Evolutionary conservation across 352 stramenopile species (phyloP).

Genomic region (Globisporangium polare): DNA sequence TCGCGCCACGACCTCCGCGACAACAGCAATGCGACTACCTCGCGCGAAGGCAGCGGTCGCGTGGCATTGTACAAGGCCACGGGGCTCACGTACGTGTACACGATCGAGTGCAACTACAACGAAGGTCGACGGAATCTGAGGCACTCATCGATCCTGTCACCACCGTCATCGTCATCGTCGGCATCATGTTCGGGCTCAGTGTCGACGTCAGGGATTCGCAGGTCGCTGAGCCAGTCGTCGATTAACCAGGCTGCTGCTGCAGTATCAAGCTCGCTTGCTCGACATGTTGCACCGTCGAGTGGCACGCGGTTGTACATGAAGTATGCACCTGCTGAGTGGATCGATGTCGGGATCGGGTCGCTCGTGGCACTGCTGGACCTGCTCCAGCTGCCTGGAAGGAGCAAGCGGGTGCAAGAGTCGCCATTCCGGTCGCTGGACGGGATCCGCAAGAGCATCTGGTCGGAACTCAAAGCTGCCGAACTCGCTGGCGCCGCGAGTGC

Average conservation of each 20-base stretch:
- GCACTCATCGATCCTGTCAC: constrained; percentile 17
- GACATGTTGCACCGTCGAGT: constrained; percentile 11
- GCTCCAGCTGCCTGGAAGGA: constrained; percentile 37
- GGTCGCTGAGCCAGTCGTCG: constrained; percentile 9
- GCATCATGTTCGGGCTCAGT: neutral
- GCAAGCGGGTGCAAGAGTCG: constrained; percentile 28
- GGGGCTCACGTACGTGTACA: constrained; percentile 81
- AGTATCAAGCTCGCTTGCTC: constrained; percentile 17
- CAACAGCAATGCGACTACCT: constrained; percentile 51
- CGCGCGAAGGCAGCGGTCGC: constrained; percentile 64
- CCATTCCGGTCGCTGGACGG: constrained; percentile 53
- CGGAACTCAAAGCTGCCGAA: constrained; percentile 34
- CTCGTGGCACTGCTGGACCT: constrained; percentile 60
- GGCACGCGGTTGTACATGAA: constrained; percentile 49
- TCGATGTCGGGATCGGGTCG: constrained; percentile 60
- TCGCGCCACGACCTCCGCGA: constrained; percentile 42
- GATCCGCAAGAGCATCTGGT: constrained; percentile 42
- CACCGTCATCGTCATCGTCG: neutral
- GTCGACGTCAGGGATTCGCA: neutral
- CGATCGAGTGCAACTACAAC: constrained; percentile 93
- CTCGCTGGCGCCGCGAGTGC: neutral
- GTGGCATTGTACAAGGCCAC: constrained; percentile 76
- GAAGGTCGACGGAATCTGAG: constrained; percentile 45
- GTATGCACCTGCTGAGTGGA: constrained; percentile 64
- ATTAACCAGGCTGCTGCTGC: constrained; percentile 10